phyloP scores from a whole-genome alignment of 192 early-diverging fungal genomes.

The Oehlia diaphana region DNA sequence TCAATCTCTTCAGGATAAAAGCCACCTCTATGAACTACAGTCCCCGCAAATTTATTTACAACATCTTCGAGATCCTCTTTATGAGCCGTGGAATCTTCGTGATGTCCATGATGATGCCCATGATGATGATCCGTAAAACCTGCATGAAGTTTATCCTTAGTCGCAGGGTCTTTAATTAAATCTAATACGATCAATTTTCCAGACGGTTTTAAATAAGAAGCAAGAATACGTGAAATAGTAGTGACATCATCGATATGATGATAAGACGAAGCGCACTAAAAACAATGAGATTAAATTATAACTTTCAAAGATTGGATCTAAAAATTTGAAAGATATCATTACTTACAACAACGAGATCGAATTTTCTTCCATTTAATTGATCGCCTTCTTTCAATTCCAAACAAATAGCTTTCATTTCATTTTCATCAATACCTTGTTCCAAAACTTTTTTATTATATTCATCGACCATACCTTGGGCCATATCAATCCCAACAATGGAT shows the following conservation, averaged over 20 bases:
- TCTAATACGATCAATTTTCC: constrained; percentile 24
- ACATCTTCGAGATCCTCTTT: background rate
- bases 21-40: constrained; percentile 17
- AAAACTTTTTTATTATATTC: constrained; percentile 24
- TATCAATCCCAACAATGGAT: constrained; percentile 23
- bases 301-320: too few relatives aligned
- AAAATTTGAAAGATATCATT: background rate
- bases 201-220: constrained; percentile 21
- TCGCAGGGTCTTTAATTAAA: background rate
- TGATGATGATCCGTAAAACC: too few relatives aligned
- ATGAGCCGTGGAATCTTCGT: background rate
- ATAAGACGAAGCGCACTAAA: constrained; percentile 28
- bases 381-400: constrained; percentile 14
- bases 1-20: constrained; percentile 15
- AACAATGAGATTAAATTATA: constrained; percentile 10
- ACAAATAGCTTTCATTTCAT: constrained; percentile 31
- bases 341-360: constrained; percentile 26
- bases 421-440: constrained; percentile 23
- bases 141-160: background rate
- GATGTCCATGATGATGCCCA: too few relatives aligned
- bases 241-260: constrained; percentile 8
- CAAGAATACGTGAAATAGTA: background rate
- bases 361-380: constrained; percentile 28
- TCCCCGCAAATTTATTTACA: too few relatives aligned
- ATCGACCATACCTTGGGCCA: constrained; percentile 17